Evolutionary conservation across 2,329 filamentous ascomycete genomes (phyloP), one percentile per base, ranked within the genome.

Genomic region (Nothophoma quercina): DNA sequence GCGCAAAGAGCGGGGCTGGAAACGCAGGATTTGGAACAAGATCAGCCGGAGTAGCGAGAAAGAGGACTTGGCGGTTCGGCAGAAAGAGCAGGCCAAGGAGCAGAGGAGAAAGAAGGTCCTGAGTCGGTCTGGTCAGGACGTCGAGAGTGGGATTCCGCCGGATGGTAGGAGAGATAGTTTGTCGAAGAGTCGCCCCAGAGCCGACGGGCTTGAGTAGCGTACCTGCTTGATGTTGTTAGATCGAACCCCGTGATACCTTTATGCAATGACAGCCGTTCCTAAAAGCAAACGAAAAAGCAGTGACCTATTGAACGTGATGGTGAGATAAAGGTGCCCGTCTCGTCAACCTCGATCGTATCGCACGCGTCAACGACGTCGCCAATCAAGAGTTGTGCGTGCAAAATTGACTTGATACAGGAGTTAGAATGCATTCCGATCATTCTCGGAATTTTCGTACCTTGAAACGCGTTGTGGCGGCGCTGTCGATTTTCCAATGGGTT

Each of bases 71-170:
- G 54, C 56, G 5, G 32, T 56, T 5, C 59, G 65, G 22, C 60
- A 65, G 34, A 44, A 59, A 22, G 60, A 62, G 28, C 49, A 58
- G 10, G 65, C 57, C 26, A 65, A 61, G 36, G 55, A 55, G 32
- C 55, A 68, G 21, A 69, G 60, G 60, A 59, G 47, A 23, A 65
- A 65, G 42, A 68, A 68, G 54, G 56, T 60, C 29, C 49, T 74
- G 33, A 72, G 68, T 50, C 65, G 58, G 48, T 33, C 67, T 13
- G 72, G 71, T 12, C 59, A 72, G 56, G 72, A 74, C 44, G 62
- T 70, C 18, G 73, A 75, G 59, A 68, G 67, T 45, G 70, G 57
- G 8, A 75, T 75, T 32, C 62, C 72, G 12, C 72, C 72, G 6
- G 56, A 51, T 10, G 73, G 73, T 25, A 64, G 62, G 35, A 64